Evolutionary conservation across 768 basidiomycete species (phyloP).

Genomic region (Xerocomus spinulosus): DNA sequence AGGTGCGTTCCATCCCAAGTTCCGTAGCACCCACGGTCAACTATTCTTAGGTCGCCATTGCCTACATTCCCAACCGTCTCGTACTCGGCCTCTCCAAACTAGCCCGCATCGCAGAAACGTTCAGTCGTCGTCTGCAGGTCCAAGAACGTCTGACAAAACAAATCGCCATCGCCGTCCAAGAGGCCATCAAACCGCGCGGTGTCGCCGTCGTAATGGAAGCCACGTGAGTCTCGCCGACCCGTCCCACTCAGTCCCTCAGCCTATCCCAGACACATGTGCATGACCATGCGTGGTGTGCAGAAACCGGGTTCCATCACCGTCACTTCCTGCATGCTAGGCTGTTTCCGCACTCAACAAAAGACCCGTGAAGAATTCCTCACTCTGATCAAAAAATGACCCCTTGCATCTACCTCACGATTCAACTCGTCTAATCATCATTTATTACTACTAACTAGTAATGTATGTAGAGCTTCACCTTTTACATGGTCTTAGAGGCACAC

Average conservation of each 20-base stretch:
- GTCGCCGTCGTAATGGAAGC: conserved; percentile 99
- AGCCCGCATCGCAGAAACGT: conserved; percentile 95
- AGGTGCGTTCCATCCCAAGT: conserved; percentile 49
- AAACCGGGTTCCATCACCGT: conserved; percentile 95
- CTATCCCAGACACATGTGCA: conserved; percentile 79
- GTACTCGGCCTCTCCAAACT: conserved; percentile 96
- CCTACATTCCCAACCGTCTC: conserved; percentile 92
- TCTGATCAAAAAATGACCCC: conserved; percentile 53
- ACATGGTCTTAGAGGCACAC: conserved; percentile 9
- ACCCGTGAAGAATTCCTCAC: conserved; percentile 96
- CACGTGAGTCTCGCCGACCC: conserved; percentile 54
- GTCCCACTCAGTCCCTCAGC: conserved; percentile 7
- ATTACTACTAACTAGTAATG: conserved; percentile 22
- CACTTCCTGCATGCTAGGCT: conserved; percentile 97
- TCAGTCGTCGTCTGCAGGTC: conserved; percentile 91
- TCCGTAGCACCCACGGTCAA: conserved; percentile 19
- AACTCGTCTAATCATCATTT: conserved; percentile 39
- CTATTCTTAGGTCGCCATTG: conserved; percentile 80
- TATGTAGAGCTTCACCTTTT: conserved; percentile 10
- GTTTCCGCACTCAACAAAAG: conserved; percentile 98
- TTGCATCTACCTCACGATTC: conserved; percentile 35
- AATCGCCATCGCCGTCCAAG: conserved; percentile 96
- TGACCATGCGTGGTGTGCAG: conserved; percentile 99
- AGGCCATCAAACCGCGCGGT: conserved; percentile 95
- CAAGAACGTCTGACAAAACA: conserved; percentile 98